phyloP scores from a whole-genome alignment of 805 yeast genomes.

The Pichia cabralensis region DNA sequence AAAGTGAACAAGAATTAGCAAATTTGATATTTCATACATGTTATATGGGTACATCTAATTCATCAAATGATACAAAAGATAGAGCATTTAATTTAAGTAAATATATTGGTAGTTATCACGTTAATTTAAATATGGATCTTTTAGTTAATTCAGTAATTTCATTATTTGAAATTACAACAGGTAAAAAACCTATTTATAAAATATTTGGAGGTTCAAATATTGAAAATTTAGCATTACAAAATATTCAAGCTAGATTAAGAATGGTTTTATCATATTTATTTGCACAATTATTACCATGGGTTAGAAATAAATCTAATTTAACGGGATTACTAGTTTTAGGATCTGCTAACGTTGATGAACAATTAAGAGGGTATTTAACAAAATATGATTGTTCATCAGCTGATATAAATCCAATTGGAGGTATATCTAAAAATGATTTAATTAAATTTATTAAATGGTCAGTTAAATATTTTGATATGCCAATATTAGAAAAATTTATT shows the following conservation, averaged over 20 bases:
- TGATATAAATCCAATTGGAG: constrained; percentile 98
- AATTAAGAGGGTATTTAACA: constrained; percentile 88
- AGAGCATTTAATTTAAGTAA: constrained; percentile 72
- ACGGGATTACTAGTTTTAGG: constrained; percentile 89
- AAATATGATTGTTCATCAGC: constrained; percentile 97
- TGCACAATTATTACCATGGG: constrained; percentile 95
- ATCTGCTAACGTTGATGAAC: constrained; percentile 95
- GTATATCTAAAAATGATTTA: constrained; percentile 89
- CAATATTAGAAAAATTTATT: constrained; percentile 67
- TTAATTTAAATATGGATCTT: constrained; percentile 85
- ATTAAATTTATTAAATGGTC: constrained; percentile 83
- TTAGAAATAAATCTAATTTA: constrained; percentile 53
- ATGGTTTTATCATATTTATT: constrained; percentile 91
- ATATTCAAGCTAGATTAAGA: constrained; percentile 90
- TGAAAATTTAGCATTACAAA: constrained; percentile 90
- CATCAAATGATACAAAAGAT: constrained; percentile 74
- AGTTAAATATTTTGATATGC: constrained; percentile 54
- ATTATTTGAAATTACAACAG: constrained; percentile 83
- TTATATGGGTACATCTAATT: constrained; percentile 94
- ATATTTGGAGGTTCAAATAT: constrained; percentile 88
- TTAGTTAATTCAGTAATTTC: constrained; percentile 64
- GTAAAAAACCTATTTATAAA: constrained; percentile 79
- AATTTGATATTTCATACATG: constrained; percentile 73
- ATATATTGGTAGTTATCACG: constrained; percentile 79
- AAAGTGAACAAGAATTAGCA: constrained; percentile 67